Percentiles rank a stretch among this genome's conserved stretches.
Evolutionary conservation across 2,329 filamentous ascomycete genomes (phyloP).

Genomic region (Colletotrichum lindemuthianum): DNA sequence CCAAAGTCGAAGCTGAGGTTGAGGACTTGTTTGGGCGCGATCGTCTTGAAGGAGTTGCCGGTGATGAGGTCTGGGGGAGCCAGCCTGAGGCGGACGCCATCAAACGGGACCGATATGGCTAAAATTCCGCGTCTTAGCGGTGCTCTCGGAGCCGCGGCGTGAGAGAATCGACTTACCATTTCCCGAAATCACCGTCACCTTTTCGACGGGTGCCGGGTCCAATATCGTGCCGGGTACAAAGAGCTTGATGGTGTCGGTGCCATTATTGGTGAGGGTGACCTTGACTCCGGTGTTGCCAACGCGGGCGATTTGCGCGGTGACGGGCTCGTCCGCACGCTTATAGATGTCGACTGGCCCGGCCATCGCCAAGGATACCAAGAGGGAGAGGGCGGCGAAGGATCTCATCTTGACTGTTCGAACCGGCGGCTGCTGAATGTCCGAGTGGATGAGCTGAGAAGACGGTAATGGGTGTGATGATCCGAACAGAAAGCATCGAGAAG

Average conservation of each 20-base stretch:
- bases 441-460: conserved; percentile 4
- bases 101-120: conserved; percentile 46
- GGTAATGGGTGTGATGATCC: conserved; percentile 8
- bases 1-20: conserved; percentile 61
- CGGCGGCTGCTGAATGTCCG: conserved; percentile 1
- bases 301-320: conserved; percentile 46
- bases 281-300: conserved; percentile 58
- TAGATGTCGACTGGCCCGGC: conserved; percentile 43
- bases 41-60: conserved; percentile 56
- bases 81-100: conserved; percentile 60
- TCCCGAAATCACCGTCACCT: conserved; percentile 54
- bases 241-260: conserved; percentile 53
- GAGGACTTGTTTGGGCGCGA: conserved; percentile 56
- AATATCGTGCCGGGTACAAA: conserved; percentile 60
- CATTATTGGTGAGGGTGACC: conserved; percentile 58
- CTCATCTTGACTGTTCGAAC: conserved; percentile 45
- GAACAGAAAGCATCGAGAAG: neutral
- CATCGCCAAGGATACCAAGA: conserved; percentile 47
- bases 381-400: conserved; percentile 44
- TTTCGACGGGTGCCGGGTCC: conserved; percentile 58
- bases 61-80: conserved; percentile 49
- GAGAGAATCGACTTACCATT: conserved; percentile 45
- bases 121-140: neutral
- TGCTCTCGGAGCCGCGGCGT: neutral
- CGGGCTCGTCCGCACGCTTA: conserved; percentile 42